Evolutionary conservation across 495 filamentous ascomycete species (phyloP), one percentile per base, ranked within the genome.

Genomic region (Symbiotaphrina buchneri): DNA sequence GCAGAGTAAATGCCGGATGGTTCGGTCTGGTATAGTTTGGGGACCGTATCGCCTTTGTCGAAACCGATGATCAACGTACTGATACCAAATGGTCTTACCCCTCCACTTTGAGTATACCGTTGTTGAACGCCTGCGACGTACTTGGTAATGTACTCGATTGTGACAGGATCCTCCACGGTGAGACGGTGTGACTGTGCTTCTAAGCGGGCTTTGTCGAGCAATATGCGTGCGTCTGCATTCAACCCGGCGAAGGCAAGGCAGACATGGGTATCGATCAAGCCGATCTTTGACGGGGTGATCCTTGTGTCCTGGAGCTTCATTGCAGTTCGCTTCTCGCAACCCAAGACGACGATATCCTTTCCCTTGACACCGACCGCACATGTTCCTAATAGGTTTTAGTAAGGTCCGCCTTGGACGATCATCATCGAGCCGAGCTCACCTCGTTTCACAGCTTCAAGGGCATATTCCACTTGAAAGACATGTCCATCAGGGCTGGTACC

Each of bases 381-480:
- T 42, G 87, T 97, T 51, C 85, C 83, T 93, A 32, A 27, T 8
- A n/a, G 8, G 15, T 17, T 7, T 42, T 41, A 39, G 42, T 32
- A 32, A 15, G 13, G 14, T 7, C 6, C 21, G 5, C 26, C 16
- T 17, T 38, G 22, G 10, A 23, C 19, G 4, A 26, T 11, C n/a
- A 24, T 13, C 6, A 4, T 33, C 40, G 18, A 16, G 14, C 14
- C 17, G 8, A 10, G 19, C 26, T 10, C 63, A 90, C 84, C 87
- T 80, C 87, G 58, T 59, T 97, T 97, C 35, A 97, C 87, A 33
- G 87, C 87, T 63, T 97, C 87, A 38, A 91, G 76, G 35, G 87
- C 87, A 65, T 97, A 97, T 63, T 97, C 87, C 44, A 97, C 87
- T 54, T 97, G 87, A 63, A 97, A 95, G 42, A 97, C 85, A 59